Percentiles rank a stretch among this genome's conserved stretches.
Evolutionary conservation across 2,329 filamentous ascomycete species (phyloP).

Genomic region (Cladophialophora exuberans): DNA sequence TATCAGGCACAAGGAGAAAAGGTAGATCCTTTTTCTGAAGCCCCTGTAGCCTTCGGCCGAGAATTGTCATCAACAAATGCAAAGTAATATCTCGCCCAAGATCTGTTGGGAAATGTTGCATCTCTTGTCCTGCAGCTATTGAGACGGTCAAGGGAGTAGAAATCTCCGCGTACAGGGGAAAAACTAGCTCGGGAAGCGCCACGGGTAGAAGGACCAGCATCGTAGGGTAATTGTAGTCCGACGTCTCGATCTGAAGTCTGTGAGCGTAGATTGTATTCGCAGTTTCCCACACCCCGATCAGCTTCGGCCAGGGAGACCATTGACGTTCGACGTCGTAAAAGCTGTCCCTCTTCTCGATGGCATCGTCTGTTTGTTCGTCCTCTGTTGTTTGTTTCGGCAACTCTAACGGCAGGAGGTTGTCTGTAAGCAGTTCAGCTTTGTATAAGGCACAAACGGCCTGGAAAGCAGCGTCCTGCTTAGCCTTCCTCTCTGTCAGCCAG

Average conservation of each 20-base stretch:
- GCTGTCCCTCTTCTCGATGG: constrained; percentile 19
- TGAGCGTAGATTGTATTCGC: constrained; percentile 17
- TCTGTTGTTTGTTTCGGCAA: constrained; percentile 29
- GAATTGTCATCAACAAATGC: constrained; percentile 10
- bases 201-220: constrained; percentile 26
- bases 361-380: constrained; percentile 24
- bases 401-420: constrained; percentile 70
- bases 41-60: constrained; percentile 15
- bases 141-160: constrained; percentile 1
- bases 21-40: constrained; percentile 20
- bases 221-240: constrained; percentile 6
- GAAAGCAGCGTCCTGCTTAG: constrained; percentile 80
- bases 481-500: constrained; percentile 75
- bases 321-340: constrained; percentile 36
- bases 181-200: constrained; percentile 14
- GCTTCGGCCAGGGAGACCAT: constrained; percentile 43
- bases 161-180: constrained; percentile 12
- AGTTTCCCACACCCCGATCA: constrained; percentile 33
- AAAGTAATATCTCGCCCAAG: constrained; percentile 16
- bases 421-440: constrained; percentile 71
- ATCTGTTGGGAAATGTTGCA: constrained; percentile 4
- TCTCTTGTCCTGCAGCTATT: constrained; percentile 3
- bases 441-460: constrained; percentile 75
- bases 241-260: constrained; percentile 14
- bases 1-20: constrained; percentile 25